Evolutionary conservation across 140 eudicot species (phyloP), one percentile per base, ranked within the genome.

Genomic region (Ambrosia hybrid): DNA sequence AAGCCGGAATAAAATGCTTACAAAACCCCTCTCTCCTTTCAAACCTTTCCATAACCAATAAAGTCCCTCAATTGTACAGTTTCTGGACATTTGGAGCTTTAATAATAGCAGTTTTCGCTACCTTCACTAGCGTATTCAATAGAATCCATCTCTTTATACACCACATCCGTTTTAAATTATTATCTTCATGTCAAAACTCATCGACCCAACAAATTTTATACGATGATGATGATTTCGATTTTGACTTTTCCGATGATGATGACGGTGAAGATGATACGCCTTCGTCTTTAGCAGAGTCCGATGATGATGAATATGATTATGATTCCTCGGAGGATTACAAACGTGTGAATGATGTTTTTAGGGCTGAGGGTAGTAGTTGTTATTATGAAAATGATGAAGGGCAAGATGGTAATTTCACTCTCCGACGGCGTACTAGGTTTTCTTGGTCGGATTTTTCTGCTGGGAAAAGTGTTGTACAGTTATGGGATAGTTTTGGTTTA

Each of bases 401-500:
- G 70, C 72, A 59, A 13, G 70, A 81, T 17, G 80, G 88, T 70
- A 70, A 72, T 67, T 79, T 68, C 48, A 79, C 71, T 30, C 85
- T 84, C 75, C 86, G 84, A 16, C 86, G 85, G 33, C 68, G 76
- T n/a, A 59, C 57, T 33, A 37, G 83, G 52, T 83, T 83, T 12
- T 73, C 87, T 0, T 82, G 86, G 87, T 80, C 90, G 70, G 93
- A 88, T 33, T 87, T 91, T 53, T 49, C 92, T 0, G 65, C 82
- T 51, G 92, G 91, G 3, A 83, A 85, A 34, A 87, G 83, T 51
- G 98, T 92, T 52, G 98, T 89, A 4, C 89, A 83, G 85, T 73
- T 89, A 13, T 92, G 98, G 98, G 98, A 92, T 71, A 81, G 90
- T 51, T 65, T 91, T 11, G 89, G 90, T 0, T 79, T 90, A 75